Evolutionary conservation across 1,139 yeast genomes (phyloP), one percentile per base, ranked within the genome.

Genomic region (Yamadazyma buinensis): DNA sequence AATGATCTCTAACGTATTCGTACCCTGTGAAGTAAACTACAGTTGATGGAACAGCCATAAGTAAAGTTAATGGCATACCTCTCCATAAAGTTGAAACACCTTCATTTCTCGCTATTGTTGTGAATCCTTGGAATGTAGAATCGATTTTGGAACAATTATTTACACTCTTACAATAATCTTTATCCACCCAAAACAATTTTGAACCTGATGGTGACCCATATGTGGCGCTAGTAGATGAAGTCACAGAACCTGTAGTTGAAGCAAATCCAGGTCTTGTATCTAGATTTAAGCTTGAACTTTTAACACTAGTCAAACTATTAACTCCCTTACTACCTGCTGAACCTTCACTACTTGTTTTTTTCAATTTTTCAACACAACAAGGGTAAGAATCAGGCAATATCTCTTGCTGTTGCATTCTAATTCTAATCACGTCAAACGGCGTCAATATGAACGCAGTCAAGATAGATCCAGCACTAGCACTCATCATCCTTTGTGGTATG

Each of bases 11-110:
- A 30, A 90, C 64, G 41, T 83, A 75, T 49, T 92, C 99, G 54
- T 92, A 92, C 0, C 97, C 96, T 3, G 95, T 84, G 60, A 88
- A 92, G 54, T 92, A 94, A 7, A 92, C 92, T 38, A 92, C 85
- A 50, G 90, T 92, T 1, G 97, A 77, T 0, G 99, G 99, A 0
- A 90, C 67, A 0, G 97, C 87, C 95, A 92, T 94, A 15, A 87
- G 44, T 20, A 92, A 61, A 0, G 95, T 87, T 20, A 92, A 59
- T 0, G 94, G 76, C 23, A 94, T 71, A 0, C 98, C 98, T 33
- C 98, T 65, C 95, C 97, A 92, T 15, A 94, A 65, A 0, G 96
- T 82, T 1, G 70, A 39, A 0, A 77, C 24, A 0, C 98, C 98
- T 57, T 92, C 98, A 29, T 74, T 67, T 22, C 69, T 63, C 2